Evolutionary conservation across 352 stramenopile species (phyloP), one percentile per base, ranked within the genome.

Genomic region (Phytophthora cajani): DNA sequence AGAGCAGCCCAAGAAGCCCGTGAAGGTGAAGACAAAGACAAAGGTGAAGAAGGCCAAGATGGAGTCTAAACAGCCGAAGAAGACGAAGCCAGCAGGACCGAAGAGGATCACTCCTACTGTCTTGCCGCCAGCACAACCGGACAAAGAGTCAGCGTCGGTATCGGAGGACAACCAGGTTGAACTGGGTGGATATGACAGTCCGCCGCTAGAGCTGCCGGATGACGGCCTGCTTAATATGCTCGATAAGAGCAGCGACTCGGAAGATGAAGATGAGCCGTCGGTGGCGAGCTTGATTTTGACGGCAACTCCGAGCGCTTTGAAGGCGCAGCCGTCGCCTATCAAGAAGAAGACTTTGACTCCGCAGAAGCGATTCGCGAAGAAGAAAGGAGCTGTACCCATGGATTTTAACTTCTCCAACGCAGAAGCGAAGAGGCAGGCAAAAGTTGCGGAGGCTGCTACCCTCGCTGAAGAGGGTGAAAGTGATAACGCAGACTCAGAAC

Each of bases 391-490:
- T 0, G 52, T 42, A 33, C 62, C 74, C 5, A 5, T 87, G 6
- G 82, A 87, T 52, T 89, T 89, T 19, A 75, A 89, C 27, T 89
- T 89, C 40, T 78, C 79, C 10, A 80, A 77, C 42, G 78, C 74
- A 23, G 81, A 78, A 49, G 79, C 74, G 17, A 78, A 72, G 36
- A 71, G 71, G 30, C 72, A 81, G 42, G 68, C 60, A 9, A 77
- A 77, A 38, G 62, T 56, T n/a, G 64, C 47, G 10, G 68, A 77
- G 23, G 60, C 58, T 61, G 75, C 62, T 8, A 69, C 55, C 40
- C 47, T 49, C 46, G 69, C 42, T 27, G 67, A 67, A 27, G 60
- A 76, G 12, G 74, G 68, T 16, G 65, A 73, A 16, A 62, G 65
- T 19, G 73, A 67, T 23, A 62, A 74, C 38, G 67, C 62, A 33